Conservation (phyloP, 2,329 filamentous ascomycete species). For the Beauveria sp. region DNA sequence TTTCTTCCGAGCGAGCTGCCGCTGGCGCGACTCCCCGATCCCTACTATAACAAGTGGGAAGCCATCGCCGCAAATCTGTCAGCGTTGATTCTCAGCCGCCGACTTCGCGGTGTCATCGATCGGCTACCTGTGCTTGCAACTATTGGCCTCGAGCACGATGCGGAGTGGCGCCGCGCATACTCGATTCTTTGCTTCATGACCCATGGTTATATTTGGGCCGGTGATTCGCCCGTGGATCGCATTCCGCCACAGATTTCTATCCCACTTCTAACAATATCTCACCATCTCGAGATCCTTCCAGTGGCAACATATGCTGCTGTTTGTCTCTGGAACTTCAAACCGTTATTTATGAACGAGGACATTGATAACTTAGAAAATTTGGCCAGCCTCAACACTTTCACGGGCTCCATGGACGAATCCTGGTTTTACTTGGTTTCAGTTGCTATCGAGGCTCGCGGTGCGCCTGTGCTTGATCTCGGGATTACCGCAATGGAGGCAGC, state of each 20-base stretch:
- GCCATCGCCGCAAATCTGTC: conserved; percentile 78
- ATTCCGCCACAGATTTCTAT: conserved; percentile 77
- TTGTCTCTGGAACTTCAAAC: conserved; percentile 95
- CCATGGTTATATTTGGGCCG: conserved; percentile 95
- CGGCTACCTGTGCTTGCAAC: conserved; percentile 78
- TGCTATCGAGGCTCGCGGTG: conserved; percentile 88
- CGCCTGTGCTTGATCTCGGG: conserved; percentile 81
- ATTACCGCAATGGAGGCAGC: conserved; percentile 77
- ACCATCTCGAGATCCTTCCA: conserved; percentile 74
- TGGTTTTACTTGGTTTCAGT: conserved; percentile 98
- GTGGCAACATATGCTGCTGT: conserved; percentile 91
- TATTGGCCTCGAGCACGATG: conserved; percentile 68
- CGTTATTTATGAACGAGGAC: conserved; percentile 74
- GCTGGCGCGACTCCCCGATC: conserved; percentile 71
- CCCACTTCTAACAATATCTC: conserved; percentile 70
- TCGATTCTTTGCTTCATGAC: conserved; percentile 83
- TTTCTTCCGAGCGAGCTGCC: conserved; percentile 82
- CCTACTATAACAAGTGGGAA: conserved; percentile 96
- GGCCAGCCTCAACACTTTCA: conserved; percentile 81
- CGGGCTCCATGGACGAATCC: conserved; percentile 89
- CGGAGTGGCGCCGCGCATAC: conserved; percentile 93
- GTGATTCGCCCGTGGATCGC: conserved; percentile 69
- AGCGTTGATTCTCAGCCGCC: conserved; percentile 74
- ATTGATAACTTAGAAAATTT: conserved; percentile 83
- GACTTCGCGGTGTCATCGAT: conserved; percentile 73